Evolutionary conservation across 306 rosid species (phyloP).

Genomic region (Fragaria ananassa): DNA sequence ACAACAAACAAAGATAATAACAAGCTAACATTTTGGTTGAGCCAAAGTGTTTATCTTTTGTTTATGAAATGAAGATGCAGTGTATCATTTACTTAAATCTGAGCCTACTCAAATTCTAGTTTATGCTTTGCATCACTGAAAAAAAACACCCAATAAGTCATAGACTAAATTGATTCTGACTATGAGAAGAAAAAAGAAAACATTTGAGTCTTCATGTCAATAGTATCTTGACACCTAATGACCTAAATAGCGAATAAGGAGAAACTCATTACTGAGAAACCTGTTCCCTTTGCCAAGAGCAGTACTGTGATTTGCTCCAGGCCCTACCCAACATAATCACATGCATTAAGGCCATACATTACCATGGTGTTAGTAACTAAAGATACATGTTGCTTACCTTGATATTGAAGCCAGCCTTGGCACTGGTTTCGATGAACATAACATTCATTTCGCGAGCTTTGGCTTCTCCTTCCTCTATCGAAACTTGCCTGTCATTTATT

Average conservation of each 20-base stretch:
- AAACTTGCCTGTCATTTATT: slow-evolving; percentile 65
- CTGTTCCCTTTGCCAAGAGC: neutral
- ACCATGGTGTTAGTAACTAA: neutral
- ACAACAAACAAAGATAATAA: neutral
- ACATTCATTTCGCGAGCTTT: slow-evolving; percentile 73
- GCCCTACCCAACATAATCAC: neutral
- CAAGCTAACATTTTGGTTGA: neutral
- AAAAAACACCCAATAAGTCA: neutral
- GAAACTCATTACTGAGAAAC: neutral
- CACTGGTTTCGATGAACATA: slow-evolving; percentile 89
- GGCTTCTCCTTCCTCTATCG: slow-evolving; percentile 86
- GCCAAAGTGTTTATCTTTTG: neutral
- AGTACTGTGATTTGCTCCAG: neutral
- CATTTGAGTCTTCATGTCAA: neutral
- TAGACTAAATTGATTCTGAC: neutral
- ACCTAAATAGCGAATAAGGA: neutral
- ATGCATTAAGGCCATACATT: neutral
- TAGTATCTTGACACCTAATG: neutral
- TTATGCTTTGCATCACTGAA: neutral
- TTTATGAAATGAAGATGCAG: neutral
- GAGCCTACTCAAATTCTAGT: neutral
- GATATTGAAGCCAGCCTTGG: slow-evolving; percentile 89
- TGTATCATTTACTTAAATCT: neutral
- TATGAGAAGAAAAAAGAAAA: neutral
- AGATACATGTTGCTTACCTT: slow-evolving; percentile 41